Evolutionary conservation across 1,284 basidiomycete genomes (phyloP).

Genomic region (Ceratobasidium sp.): DNA sequence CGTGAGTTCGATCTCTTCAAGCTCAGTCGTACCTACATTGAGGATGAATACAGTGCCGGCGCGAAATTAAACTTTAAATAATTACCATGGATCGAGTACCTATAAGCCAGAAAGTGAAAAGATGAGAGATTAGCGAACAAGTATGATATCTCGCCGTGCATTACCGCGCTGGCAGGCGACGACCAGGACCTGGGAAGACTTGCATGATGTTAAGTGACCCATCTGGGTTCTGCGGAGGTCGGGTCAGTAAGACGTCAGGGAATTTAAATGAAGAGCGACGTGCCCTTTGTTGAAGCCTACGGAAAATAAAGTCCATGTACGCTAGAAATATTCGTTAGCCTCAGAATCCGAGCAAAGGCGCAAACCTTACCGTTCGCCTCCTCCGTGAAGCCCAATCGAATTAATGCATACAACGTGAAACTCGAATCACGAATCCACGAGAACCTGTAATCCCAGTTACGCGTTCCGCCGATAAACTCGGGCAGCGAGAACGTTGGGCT

Average conservation of each 20-base stretch:
- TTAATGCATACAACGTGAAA: conserved; percentile 91
- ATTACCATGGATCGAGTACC: conserved; percentile 82
- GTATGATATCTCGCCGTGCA: conserved; percentile 9
- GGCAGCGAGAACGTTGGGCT: conserved; percentile 94
- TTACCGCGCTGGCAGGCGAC: conserved; percentile 39
- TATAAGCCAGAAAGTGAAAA: conserved; percentile 47
- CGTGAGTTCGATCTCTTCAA: conserved; percentile 83
- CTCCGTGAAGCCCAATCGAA: conserved; percentile 89
- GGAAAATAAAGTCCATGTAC: conserved; percentile 91
- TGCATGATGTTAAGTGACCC: conserved; percentile 91
- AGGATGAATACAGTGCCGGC: not conserved
- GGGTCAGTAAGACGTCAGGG: not conserved
- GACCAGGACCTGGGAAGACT: conserved; percentile 48
- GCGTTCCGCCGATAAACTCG: conserved; percentile 86
- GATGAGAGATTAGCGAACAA: conserved; percentile 36
- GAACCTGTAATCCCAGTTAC: conserved; percentile 79
- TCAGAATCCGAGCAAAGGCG: conserved; percentile 41
- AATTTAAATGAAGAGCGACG: conserved; percentile 12
- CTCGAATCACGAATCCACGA: conserved; percentile 92
- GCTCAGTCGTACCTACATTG: conserved; percentile 69
- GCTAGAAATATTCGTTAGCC: conserved; percentile 57
- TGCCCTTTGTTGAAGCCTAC: conserved; percentile 75
- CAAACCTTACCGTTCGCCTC: conserved; percentile 77
- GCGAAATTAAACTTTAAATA: not conserved
- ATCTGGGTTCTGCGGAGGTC: conserved; percentile 68